Base-by-base conservation (phyloP, 2,329 filamentous ascomycete genomes). In the Colletotrichum sp. region DNA sequence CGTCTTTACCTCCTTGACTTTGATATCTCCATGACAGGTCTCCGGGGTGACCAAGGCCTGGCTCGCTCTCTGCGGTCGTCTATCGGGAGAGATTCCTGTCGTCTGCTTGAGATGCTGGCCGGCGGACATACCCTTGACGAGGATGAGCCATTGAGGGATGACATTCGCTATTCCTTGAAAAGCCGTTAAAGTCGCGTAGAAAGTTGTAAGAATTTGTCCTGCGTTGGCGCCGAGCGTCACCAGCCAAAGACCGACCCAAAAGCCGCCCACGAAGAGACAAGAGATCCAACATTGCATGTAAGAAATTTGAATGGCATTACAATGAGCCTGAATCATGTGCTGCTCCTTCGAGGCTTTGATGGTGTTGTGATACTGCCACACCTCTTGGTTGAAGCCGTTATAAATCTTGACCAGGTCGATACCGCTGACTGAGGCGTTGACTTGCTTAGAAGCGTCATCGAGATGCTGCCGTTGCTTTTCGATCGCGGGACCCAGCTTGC, bases 231-330 rank as follows among this genome's bases (percentile, higher is more conserved):
- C 92, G 2, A 89, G 84, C 12, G 88, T 87, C 12, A 97, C 92
- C 3, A 98, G 89, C 2, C 91, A 87, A 32, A 93, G 90, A 0
- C 96, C 96, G 79, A 96, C 98, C 92, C 95, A 98, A 81, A 99
- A 98, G 0, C 96, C 96, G 73, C 96, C 90, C 0, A 98, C 93
- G 79, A 99, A 98, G 82, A 98, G 92, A 3, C 88, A 89, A 5
- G 95, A 90, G 34, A 94, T 92, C 86, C 96, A 92, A 79, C 98
- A 91, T 63, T 93, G 93, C 68, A 95, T 89, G 64, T 94, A 90
- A 0, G 93, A 93, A 81, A 95, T 92, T 81, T 98, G 96, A 5
- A 92, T 82, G 1, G 94, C 92, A 78, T 92, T 94, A 18, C 92
- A 89, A 62, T 91, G 88, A 1, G 94, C 94, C 81, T 96, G 95